Evolutionary conservation across 805 yeast genomes (phyloP).

Genomic region (Pichia phayaonensis): DNA sequence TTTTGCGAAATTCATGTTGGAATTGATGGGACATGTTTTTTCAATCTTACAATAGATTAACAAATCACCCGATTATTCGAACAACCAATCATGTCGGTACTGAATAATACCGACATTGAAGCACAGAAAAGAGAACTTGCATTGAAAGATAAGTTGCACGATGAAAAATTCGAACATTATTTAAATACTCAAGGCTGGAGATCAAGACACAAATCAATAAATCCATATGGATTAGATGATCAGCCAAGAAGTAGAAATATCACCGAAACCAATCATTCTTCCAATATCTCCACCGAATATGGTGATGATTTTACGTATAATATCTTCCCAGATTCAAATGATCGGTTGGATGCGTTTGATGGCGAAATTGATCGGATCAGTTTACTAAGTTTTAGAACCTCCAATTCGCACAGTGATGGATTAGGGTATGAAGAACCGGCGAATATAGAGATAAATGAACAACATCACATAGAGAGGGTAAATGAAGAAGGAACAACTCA

Average conservation of each 20-base stretch:
- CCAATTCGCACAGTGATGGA: too few relatives aligned
- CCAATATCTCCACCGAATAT: not conserved
- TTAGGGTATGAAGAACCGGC: not conserved
- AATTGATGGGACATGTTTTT: too few relatives aligned
- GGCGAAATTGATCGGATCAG: constrained; percentile 3
- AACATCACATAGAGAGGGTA: too few relatives aligned
- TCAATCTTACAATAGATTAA: too few relatives aligned
- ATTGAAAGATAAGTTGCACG: not conserved
- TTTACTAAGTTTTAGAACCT: not conserved
- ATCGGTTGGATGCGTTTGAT: not conserved
- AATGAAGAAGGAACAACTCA: not conserved
- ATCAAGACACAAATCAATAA: not conserved
- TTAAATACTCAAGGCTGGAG: not conserved
- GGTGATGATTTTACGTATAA: not conserved
- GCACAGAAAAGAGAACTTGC: not conserved
- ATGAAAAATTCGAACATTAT: not conserved
- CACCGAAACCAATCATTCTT: not conserved
- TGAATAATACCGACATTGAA: not conserved
- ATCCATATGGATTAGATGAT: not conserved
- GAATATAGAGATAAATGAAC: not conserved
- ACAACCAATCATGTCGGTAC: too few relatives aligned
- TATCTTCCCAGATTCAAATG: constrained; percentile 3
- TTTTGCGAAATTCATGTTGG: too few relatives aligned
- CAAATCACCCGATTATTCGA: not conserved
- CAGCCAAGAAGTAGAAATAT: not conserved